A percentile compares a stretch with the other conserved stretches of the same genome.
phyloP scores from a whole-genome alignment of 2,329 filamentous ascomycete genomes.

The Lecanicillium sp. region DNA sequence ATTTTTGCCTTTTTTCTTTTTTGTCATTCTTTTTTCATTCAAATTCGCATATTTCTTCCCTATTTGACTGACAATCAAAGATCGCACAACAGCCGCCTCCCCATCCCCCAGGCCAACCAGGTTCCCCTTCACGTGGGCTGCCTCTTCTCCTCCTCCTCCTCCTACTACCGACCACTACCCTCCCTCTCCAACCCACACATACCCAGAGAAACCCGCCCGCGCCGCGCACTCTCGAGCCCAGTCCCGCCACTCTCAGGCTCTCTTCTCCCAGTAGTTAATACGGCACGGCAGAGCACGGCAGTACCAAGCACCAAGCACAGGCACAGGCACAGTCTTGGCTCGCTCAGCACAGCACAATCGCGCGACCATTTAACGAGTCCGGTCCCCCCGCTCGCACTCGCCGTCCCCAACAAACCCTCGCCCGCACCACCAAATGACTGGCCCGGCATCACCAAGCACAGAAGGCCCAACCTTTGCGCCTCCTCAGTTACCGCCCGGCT shows the following conservation, averaged over 20 bases:
- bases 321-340: too few relatives aligned
- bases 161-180: too few relatives aligned
- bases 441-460: slow-evolving; percentile 51
- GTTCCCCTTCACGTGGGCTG: neutral
- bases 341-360: slow-evolving; percentile 5
- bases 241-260: neutral
- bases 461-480: slow-evolving; percentile 55
- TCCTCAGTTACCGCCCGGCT: slow-evolving; percentile 56
- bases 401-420: slow-evolving; percentile 14
- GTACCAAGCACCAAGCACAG: too few relatives aligned
- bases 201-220: neutral
- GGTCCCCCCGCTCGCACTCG: slow-evolving; percentile 15
- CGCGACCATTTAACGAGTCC: too few relatives aligned
- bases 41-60: neutral
- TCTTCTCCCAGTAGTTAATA: too few relatives aligned
- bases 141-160: neutral
- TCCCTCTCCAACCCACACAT: neutral
- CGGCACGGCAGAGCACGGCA: too few relatives aligned
- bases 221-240: neutral
- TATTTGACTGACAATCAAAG: neutral
- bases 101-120: too few relatives aligned
- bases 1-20: neutral
- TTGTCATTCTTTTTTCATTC: neutral
- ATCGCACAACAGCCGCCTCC: too few relatives aligned
- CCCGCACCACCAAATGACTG: slow-evolving; percentile 43